Percentiles rank a stretch among this genome's conserved stretches.
These are phyloP conservation scores for Cercospora zeae-maydis DNA, from an alignment of 2,329 filamentous ascomycete species.

Conservation along the genomic window DNA sequence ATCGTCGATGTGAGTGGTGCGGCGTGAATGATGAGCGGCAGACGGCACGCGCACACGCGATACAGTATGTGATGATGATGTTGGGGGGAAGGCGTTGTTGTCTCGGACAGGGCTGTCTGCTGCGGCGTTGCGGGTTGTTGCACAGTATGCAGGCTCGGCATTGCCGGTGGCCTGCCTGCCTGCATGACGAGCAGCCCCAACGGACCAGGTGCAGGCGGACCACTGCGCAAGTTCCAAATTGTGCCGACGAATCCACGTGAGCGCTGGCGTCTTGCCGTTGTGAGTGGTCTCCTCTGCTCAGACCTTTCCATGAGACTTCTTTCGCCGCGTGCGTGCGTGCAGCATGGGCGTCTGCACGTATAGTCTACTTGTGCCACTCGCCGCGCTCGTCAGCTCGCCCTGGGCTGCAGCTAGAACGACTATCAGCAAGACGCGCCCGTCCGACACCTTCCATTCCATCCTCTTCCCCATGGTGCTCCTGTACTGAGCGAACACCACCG, in stretches of 20 bases:
- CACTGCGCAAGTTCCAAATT: background rate
- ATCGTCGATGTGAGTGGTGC: background rate
- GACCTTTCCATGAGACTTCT: background rate
- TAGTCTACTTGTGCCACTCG: background rate
- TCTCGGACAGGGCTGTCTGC: background rate
- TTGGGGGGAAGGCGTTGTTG: no score
- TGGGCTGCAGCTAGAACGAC: background rate
- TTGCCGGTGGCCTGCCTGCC: background rate
- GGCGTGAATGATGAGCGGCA: background rate
- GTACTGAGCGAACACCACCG: no score
- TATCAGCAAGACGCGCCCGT: background rate
- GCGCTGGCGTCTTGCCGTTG: background rate
- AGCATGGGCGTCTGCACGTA: conserved; percentile 1
- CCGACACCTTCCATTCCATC: background rate
- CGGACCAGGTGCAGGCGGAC: background rate
- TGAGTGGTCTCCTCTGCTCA: background rate
- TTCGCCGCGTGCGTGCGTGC: conserved; percentile 6
- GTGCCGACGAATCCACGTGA: conserved; percentile 7
- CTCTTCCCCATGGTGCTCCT: no score
- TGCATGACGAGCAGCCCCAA: conserved; percentile 1
- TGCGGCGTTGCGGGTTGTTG: background rate
- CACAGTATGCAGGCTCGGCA: background rate
- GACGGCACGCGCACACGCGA: background rate
- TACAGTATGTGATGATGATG: no score
- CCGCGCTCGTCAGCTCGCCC: conserved; percentile 2